A percentile compares a stretch with the other conserved stretches of the same genome.
These are phyloP conservation scores for Paraphaeosphaeria minitans DNA, from an alignment of 2,329 filamentous ascomycete species.

Conservation along the genomic window DNA sequence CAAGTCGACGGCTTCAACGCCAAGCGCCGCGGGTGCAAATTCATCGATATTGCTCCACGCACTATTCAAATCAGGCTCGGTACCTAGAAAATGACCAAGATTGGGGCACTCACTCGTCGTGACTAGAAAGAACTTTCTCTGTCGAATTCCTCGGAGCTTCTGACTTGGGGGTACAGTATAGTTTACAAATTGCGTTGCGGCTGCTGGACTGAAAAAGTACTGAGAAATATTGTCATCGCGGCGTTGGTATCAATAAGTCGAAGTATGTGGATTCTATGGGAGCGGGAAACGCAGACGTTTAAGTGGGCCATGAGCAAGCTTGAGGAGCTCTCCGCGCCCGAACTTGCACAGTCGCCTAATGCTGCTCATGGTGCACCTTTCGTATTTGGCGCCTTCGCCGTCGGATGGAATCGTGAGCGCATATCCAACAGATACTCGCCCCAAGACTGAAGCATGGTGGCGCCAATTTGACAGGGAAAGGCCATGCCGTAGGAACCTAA, in stretches of 20 bases:
- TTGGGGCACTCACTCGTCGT: constrained; percentile 4
- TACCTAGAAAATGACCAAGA: constrained; percentile 6
- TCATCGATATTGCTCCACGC: neutral
- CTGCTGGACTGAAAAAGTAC: constrained; percentile 10
- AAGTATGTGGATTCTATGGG: constrained; percentile 5
- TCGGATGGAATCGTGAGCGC: constrained; percentile 4
- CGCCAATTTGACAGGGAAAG: constrained; percentile 8
- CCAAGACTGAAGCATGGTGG: constrained; percentile 12
- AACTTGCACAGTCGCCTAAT: constrained; percentile 8
- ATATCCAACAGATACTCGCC: constrained; percentile 17
- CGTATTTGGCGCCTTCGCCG: constrained; percentile 16
- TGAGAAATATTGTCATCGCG: constrained; percentile 13
- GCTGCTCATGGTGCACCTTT: constrained; percentile 14
- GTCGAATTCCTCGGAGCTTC: neutral
- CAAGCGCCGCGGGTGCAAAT: neutral
- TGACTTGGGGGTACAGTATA: constrained; percentile 13
- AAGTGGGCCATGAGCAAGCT: constrained; percentile 14
- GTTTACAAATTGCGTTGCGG: constrained; percentile 13
- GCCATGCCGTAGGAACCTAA: constrained; percentile 5
- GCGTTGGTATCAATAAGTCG: constrained; percentile 7
- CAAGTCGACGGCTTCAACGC: constrained; percentile 15
- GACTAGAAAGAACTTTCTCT: neutral
- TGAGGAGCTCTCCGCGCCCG: constrained; percentile 9
- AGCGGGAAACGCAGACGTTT: constrained; percentile 16
- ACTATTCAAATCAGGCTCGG: constrained; percentile 12